These are phyloP conservation scores for Lactarius akahatsu DNA, from an alignment of 768 basidiomycete genomes.

Conservation along the genomic window DNA sequence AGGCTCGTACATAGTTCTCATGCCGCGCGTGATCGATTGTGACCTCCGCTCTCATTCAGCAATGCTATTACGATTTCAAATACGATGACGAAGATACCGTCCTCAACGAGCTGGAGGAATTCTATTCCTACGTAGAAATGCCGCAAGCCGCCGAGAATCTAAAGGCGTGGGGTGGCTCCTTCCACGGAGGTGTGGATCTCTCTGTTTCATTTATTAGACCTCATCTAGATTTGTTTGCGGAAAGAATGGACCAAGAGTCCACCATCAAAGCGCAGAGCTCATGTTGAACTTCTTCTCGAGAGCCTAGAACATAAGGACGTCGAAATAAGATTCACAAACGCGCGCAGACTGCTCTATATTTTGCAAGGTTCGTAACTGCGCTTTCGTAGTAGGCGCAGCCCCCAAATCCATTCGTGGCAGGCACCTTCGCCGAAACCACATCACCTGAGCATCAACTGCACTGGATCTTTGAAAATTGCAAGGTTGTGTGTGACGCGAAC, in stretches of 20 bases:
- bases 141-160: slow-evolving; percentile 84
- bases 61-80: slow-evolving; percentile 86
- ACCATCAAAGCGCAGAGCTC: slow-evolving; percentile 58
- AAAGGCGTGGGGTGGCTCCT: slow-evolving; percentile 85
- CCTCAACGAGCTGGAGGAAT: slow-evolving; percentile 95
- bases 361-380: slow-evolving; percentile 66
- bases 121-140: slow-evolving; percentile 97
- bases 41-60: slow-evolving; percentile 45
- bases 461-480: slow-evolving; percentile 94
- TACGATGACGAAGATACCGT: slow-evolving; percentile 97
- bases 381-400: slow-evolving; percentile 14
- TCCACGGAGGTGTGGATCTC: slow-evolving; percentile 58
- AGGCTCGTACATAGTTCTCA: slow-evolving; percentile 45
- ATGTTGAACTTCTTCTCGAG: slow-evolving; percentile 80
- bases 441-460: slow-evolving; percentile 94
- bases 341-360: slow-evolving; percentile 84
- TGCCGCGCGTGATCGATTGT: neutral
- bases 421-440: slow-evolving; percentile 86
- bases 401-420: slow-evolving; percentile 40
- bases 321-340: slow-evolving; percentile 82
- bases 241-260: slow-evolving; percentile 80
- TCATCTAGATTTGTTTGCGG: slow-evolving; percentile 25
- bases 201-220: slow-evolving; percentile 15
- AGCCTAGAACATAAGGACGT: slow-evolving; percentile 84
- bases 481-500: slow-evolving; percentile 77